phyloP scores from a whole-genome alignment of 2,329 filamentous ascomycete species.

The Lecanicillium sp. region DNA sequence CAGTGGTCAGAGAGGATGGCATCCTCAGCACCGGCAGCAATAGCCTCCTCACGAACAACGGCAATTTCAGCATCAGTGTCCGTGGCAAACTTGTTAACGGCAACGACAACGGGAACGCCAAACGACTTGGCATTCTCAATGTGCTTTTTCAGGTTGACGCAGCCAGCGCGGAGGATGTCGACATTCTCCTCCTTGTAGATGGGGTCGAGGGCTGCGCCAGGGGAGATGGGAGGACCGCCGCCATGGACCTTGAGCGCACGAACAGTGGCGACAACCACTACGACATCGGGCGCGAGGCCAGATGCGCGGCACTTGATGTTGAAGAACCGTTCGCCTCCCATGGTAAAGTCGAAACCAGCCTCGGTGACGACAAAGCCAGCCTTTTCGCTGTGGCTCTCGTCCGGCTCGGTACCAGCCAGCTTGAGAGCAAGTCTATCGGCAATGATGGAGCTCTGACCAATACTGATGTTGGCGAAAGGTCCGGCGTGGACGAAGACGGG shows the following conservation, averaged over 20 bases:
- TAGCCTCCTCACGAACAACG: slow-evolving; percentile 81
- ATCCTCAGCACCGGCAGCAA: slow-evolving; percentile 87
- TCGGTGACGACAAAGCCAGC: slow-evolving; percentile 93
- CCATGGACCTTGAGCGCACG: slow-evolving; percentile 95
- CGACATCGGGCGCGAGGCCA: slow-evolving; percentile 83
- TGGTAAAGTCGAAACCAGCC: slow-evolving; percentile 98
- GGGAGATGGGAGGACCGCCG: slow-evolving; percentile 85
- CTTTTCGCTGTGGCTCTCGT: slow-evolving; percentile 76
- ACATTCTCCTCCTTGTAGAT: slow-evolving; percentile 93
- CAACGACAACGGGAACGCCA: slow-evolving; percentile 89
- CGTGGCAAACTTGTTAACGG: slow-evolving; percentile 92
- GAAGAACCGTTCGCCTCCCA: slow-evolving; percentile 99
- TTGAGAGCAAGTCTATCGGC: slow-evolving; percentile 95
- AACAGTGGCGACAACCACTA: slow-evolving; percentile 91
- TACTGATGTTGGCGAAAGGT: slow-evolving; percentile 96
- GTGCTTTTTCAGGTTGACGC: slow-evolving; percentile 92
- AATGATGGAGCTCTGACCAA: slow-evolving; percentile 90
- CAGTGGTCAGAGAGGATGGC: slow-evolving; percentile 94
- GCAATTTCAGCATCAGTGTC: slow-evolving; percentile 89
- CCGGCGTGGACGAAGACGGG: slow-evolving; percentile 97
- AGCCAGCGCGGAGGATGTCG: slow-evolving; percentile 81
- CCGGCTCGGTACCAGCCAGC: slow-evolving; percentile 85
- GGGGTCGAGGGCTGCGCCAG: slow-evolving; percentile 74
- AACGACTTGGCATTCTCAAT: slow-evolving; percentile 84
- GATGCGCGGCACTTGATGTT: slow-evolving; percentile 99